A percentile compares a stretch with the other conserved stretches of the same genome.
Evolutionary conservation across 257 asterid genomes (phyloP).

Genomic region (Solanum corneliomulleri): DNA sequence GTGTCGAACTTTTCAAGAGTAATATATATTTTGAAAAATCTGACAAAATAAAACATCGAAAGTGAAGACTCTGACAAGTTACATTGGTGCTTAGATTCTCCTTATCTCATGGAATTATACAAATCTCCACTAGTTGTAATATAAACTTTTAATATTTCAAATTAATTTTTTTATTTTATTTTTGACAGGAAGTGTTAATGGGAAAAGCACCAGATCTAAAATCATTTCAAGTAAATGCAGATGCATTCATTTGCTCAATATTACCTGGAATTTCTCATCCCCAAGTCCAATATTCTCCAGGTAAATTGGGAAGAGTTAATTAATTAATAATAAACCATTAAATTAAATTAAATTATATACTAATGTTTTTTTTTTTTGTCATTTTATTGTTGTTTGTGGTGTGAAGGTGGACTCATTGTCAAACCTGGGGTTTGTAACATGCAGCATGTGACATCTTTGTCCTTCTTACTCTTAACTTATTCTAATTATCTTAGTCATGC

Average conservation of each 20-base stretch:
- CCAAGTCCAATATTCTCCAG: conserved; percentile 84
- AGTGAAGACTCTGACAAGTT: not conserved
- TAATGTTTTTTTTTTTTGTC: not conserved
- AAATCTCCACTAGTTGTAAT: not conserved
- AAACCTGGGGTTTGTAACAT: conserved; percentile 87
- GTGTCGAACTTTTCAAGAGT: too few relatives aligned
- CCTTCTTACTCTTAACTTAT: conserved; percentile 64
- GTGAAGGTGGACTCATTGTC: conserved; percentile 52
- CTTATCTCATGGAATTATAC: not conserved
- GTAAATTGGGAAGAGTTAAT: conserved; percentile 14
- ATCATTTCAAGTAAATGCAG: conserved; percentile 67
- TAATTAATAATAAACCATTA: not conserved
- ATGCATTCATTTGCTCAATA: conserved; percentile 61
- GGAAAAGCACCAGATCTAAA: conserved; percentile 51
- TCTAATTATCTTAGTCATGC: conserved; percentile 84
- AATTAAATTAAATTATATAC: too few relatives aligned
- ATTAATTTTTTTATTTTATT: too few relatives aligned
- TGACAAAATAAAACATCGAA: too few relatives aligned
- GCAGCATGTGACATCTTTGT: conserved; percentile 90
- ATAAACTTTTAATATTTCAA: not conserved
- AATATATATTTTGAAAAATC: too few relatives aligned
- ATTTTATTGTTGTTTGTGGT: not conserved
- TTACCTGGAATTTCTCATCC: conserved; percentile 74
- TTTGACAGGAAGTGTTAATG: conserved; percentile 64
- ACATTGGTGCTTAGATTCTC: not conserved